Conservation (phyloP, 192 early-diverging fungal genomes). For the Neocallimastix lanati region DNA sequence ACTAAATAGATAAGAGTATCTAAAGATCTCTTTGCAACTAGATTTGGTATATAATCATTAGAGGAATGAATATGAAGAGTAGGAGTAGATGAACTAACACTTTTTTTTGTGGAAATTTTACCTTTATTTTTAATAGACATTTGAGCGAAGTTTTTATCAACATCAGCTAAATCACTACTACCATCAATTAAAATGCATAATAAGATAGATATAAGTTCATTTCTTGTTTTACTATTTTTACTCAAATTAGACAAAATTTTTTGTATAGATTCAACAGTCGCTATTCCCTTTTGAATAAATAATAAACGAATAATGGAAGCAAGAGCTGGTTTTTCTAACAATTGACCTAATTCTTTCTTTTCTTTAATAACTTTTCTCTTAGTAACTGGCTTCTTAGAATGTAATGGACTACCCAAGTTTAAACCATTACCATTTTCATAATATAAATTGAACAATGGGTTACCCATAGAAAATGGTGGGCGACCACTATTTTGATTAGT, state of each 20-base stretch:
- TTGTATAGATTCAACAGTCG: constrained; percentile 23
- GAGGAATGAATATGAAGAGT: constrained; percentile 8
- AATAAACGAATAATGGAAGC: constrained; percentile 69
- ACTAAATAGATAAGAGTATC: constrained; percentile 69
- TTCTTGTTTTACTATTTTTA: constrained; percentile 70
- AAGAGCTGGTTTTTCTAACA: constrained; percentile 65
- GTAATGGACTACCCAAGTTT: not conserved
- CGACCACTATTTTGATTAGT: not conserved
- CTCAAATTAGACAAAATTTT: constrained; percentile 59
- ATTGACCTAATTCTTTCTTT: constrained; percentile 49
- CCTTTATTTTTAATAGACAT: constrained; percentile 44
- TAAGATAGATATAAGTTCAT: constrained; percentile 68
- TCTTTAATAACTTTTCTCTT: constrained; percentile 6
- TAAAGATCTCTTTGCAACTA: constrained; percentile 77
- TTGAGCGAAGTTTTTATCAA: constrained; percentile 59
- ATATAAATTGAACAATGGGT: not conserved
- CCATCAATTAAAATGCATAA: constrained; percentile 72
- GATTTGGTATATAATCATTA: constrained; percentile 56
- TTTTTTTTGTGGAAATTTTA: constrained; percentile 12
- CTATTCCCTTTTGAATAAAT: constrained; percentile 43
- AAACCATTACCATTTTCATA: not conserved
- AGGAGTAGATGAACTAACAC: constrained; percentile 5
- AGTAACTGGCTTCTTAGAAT: constrained; percentile 9
- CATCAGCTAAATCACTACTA: constrained; percentile 48
- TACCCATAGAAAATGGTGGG: not conserved